Conservation (phyloP, 73 alveolate genomes). For the Paramecium biaurelia region DNA sequence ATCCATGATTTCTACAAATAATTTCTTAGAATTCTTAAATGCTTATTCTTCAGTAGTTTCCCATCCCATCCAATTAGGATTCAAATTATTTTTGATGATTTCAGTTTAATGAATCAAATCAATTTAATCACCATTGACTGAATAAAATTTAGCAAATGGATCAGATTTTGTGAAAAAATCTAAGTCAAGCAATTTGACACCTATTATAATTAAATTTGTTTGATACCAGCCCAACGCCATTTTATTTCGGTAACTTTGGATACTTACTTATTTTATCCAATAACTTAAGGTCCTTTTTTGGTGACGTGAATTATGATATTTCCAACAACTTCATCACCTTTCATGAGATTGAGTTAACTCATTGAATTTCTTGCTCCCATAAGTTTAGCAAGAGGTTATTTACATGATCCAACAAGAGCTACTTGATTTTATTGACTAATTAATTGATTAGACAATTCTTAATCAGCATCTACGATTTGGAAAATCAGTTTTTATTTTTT, state of each 20-base stretch:
- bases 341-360: neutral
- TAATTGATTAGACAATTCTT: neutral
- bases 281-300: neutral
- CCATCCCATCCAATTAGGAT: conserved; percentile 43
- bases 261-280: neutral
- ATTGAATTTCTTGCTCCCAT: conserved; percentile 11
- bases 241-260: neutral
- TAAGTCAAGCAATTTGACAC: conserved; percentile 12
- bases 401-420: neutral
- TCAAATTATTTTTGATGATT: conserved; percentile 25
- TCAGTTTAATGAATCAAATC: conserved; percentile 1
- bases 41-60: conserved; percentile 22
- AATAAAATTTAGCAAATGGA: conserved; percentile 44
- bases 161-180: conserved; percentile 25
- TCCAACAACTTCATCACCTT: neutral
- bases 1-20: conserved; percentile 9
- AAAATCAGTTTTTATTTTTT: neutral
- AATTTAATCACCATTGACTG: neutral
- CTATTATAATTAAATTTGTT: neutral
- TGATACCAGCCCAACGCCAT: conserved; percentile 15
- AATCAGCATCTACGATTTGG: conserved; percentile 5
- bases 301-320: neutral
- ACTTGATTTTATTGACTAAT: neutral
- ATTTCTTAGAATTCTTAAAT: neutral
- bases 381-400: neutral